Percentiles rank a stretch among this genome's conserved stretches.
Evolutionary conservation across 1,284 basidiomycete species (phyloP).

Genomic region (Ganoderma lingzhi): DNA sequence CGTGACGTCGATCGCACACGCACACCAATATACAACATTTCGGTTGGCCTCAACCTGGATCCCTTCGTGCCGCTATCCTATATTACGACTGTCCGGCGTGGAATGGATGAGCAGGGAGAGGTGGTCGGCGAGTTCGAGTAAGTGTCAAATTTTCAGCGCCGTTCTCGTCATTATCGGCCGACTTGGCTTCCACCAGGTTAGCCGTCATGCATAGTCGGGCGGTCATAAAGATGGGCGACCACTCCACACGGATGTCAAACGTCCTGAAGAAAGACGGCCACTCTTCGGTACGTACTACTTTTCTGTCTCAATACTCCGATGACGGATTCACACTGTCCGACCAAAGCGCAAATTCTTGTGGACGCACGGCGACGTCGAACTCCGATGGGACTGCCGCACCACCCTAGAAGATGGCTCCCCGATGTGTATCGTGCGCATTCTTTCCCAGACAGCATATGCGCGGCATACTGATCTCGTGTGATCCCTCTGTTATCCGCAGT

Average conservation of each 20-base stretch:
- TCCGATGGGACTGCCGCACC: conserved; percentile 54
- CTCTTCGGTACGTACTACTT: conserved; percentile 39
- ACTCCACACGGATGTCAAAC: conserved; percentile 47
- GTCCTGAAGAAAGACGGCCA: conserved; percentile 45
- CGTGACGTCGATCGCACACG: conserved; percentile 37
- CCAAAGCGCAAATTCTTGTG: conserved; percentile 51
- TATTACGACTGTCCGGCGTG: conserved; percentile 47
- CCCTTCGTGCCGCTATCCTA: conserved; percentile 55
- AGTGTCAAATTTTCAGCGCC: conserved; percentile 26
- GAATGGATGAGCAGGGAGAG: conserved; percentile 40
- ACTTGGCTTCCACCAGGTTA: conserved; percentile 36
- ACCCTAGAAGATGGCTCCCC: conserved; percentile 53
- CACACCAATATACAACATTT: conserved; percentile 50
- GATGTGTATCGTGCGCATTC: conserved; percentile 49
- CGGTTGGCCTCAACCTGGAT: conserved; percentile 51
- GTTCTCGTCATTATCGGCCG: neutral
- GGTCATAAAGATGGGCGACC: conserved; percentile 48
- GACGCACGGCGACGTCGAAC: conserved; percentile 42
- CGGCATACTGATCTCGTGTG: neutral
- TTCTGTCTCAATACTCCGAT: neutral
- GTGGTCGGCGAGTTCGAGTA: conserved; percentile 56
- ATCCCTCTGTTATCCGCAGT: conserved; percentile 35
- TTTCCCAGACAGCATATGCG: neutral
- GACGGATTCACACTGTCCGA: neutral
- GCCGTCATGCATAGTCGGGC: conserved; percentile 50